Conservation (phyloP, 306 rosid genomes). For the Cucurbita ficifolia region DNA sequence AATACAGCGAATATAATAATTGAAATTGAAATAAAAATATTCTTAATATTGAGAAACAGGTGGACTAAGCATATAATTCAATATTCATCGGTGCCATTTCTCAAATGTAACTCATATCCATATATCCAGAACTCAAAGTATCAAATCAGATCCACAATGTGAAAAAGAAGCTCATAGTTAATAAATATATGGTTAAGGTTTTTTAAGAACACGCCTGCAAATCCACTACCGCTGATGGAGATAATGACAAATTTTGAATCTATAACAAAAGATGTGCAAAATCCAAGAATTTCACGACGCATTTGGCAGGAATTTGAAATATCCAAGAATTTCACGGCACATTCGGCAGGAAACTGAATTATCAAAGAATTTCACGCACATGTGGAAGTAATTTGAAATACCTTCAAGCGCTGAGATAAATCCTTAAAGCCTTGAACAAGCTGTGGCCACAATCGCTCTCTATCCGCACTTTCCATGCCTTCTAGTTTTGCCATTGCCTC, state of each 20-base stretch:
- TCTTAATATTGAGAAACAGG: not conserved
- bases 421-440: slow-evolving; percentile 83
- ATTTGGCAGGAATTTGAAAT: not conserved
- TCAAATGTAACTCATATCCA: not conserved
- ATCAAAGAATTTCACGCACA: not conserved
- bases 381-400: slow-evolving; percentile 4
- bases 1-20: not conserved
- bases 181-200: not conserved
- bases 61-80: not conserved
- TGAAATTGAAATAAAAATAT: not conserved
- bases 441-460: slow-evolving; percentile 96
- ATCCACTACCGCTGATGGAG: not conserved
- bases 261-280: not conserved
- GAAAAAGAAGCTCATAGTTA: not conserved
- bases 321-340: not conserved
- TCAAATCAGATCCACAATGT: not conserved
- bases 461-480: slow-evolving; percentile 79
- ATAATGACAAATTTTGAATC: not conserved
- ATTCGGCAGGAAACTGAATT: not conserved
- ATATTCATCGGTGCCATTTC: not conserved
- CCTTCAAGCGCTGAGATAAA: slow-evolving; percentile 90
- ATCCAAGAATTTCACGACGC: not conserved
- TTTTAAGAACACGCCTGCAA: not conserved
- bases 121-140: not conserved
- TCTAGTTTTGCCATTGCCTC: slow-evolving; percentile 98